A percentile compares a stretch with the other conserved stretches of the same genome.
Evolutionary conservation across 345 rosid species (phyloP).

Genomic region (Durio zibethinus): DNA sequence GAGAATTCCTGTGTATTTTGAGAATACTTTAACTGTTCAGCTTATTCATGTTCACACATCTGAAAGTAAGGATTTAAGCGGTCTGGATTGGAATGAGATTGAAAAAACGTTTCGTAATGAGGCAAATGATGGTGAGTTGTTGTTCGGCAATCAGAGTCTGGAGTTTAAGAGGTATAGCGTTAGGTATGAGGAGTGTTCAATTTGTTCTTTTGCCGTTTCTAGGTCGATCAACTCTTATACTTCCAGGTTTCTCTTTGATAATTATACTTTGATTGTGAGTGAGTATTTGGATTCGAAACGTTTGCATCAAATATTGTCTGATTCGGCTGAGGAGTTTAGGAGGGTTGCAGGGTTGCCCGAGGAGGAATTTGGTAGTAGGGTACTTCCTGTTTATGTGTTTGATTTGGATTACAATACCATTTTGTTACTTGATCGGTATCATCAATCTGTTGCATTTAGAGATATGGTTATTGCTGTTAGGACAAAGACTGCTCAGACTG

Average conservation of each 20-base stretch:
- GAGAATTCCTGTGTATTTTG: conserved; percentile 83
- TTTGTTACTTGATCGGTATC: conserved; percentile 83
- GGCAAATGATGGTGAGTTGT: conserved; percentile 57
- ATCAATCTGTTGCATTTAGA: conserved; percentile 81
- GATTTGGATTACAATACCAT: conserved; percentile 66
- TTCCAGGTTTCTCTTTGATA: conserved; percentile 94
- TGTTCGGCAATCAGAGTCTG: conserved; percentile 76
- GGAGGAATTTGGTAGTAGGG: conserved; percentile 64
- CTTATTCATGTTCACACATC: conserved; percentile 67
- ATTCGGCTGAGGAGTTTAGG: conserved; percentile 76
- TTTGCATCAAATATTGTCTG: conserved; percentile 76
- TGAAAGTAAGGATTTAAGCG: conserved; percentile 47
- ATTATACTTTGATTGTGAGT: conserved; percentile 88
- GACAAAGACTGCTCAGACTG: conserved; percentile 73
- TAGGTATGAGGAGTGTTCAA: conserved; percentile 61
- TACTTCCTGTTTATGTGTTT: conserved; percentile 91
- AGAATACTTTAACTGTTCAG: conserved; percentile 74
- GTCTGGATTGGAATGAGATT: conserved; percentile 70
- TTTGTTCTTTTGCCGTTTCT: conserved; percentile 80
- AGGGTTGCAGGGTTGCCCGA: conserved; percentile 67
- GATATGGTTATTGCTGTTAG: conserved; percentile 98
- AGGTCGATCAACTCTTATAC: conserved; percentile 81
- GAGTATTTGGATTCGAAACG: conserved; percentile 96
- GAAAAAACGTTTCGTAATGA: conserved; percentile 70
- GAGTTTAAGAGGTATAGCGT: conserved; percentile 57